Conservation (phyloP, 148 eudicot genomes). For the Polygonum maritimum region DNA sequence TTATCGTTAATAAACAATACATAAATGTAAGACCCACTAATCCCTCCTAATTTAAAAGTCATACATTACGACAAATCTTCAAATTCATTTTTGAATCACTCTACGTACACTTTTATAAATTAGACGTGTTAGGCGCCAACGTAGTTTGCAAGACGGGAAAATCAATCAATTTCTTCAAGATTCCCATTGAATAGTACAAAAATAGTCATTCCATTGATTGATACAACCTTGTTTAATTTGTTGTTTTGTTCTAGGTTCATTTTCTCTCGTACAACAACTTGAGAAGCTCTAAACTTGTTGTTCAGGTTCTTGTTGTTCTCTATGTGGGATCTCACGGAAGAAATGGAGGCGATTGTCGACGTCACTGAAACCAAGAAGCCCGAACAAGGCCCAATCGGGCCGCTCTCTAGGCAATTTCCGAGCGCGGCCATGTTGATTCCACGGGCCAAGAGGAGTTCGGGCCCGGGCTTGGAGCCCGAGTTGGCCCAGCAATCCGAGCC, state of each 20-base stretch:
- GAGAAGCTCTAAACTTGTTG: not conserved
- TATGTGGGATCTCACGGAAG: slow-evolving; percentile 15
- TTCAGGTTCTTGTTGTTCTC: not conserved
- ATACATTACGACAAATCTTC: not conserved
- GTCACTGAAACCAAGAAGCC: slow-evolving; percentile 3
- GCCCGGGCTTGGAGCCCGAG: slow-evolving; percentile 15
- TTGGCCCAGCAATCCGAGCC: slow-evolving; percentile 50
- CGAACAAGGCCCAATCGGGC: not conserved
- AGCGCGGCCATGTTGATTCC: slow-evolving; percentile 59
- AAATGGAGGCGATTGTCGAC: slow-evolving; percentile 9
- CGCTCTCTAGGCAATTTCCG: slow-evolving; percentile 30
- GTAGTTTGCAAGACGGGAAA: not conserved
- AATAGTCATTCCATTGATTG: not conserved
- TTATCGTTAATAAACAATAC: not conserved
- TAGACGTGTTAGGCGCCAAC: not conserved
- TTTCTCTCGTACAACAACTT: not conserved
- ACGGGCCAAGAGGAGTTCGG: slow-evolving; percentile 13
- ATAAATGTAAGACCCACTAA: not conserved
- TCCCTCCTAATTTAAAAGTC: not conserved
- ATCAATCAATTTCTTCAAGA: not conserved
- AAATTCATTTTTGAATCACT: not conserved
- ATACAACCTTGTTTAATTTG: not conserved
- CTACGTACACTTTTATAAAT: not conserved
- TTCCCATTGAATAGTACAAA: not conserved
- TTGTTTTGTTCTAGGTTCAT: not conserved